Evolutionary conservation across 108 stramenopile species (phyloP).

Genomic region (Aurantiochytrium sp.): DNA sequence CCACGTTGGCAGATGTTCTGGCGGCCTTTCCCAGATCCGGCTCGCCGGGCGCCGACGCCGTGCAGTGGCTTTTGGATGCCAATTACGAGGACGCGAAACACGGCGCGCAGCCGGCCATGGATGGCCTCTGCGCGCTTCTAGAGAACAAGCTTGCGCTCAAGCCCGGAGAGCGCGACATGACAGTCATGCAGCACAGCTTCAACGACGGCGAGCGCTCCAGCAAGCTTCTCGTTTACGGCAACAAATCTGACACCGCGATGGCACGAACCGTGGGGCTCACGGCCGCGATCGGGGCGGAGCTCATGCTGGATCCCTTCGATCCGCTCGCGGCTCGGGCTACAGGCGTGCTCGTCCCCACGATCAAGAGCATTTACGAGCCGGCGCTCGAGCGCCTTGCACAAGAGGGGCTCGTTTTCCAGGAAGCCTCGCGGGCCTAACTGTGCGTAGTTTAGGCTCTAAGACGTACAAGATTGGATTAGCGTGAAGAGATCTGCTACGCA

Average conservation of each 20-base stretch:
- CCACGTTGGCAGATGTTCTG: neutral
- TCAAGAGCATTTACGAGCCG: neutral
- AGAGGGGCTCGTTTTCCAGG: neutral
- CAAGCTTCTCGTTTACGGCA: slow-evolving; percentile 30
- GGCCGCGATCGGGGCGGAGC: slow-evolving; percentile 41
- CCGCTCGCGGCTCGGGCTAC: neutral
- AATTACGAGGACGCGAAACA: neutral
- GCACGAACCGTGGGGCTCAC: slow-evolving; percentile 41
- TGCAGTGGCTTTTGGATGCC: slow-evolving; percentile 2
- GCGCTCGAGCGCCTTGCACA: slow-evolving; percentile 6
- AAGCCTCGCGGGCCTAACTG: neutral
- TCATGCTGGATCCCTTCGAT: slow-evolving; percentile 34
- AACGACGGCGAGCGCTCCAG: neutral
- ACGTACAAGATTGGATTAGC: too few relatives aligned
- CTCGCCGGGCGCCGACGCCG: neutral
- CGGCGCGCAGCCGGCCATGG: slow-evolving; percentile 10
- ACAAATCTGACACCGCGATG: slow-evolving; percentile 42
- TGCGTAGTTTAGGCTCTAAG: too few relatives aligned
- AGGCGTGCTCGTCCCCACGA: neutral
- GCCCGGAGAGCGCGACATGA: slow-evolving; percentile 38
- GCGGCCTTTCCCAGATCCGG: neutral
- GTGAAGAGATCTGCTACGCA: too few relatives aligned
- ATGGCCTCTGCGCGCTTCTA: slow-evolving; percentile 24
- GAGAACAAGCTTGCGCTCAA: neutral
- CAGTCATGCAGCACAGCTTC: slow-evolving; percentile 32